phyloP scores from a whole-genome alignment of 2,329 filamentous ascomycete genomes.

The Aspergillus novoparasiticus region DNA sequence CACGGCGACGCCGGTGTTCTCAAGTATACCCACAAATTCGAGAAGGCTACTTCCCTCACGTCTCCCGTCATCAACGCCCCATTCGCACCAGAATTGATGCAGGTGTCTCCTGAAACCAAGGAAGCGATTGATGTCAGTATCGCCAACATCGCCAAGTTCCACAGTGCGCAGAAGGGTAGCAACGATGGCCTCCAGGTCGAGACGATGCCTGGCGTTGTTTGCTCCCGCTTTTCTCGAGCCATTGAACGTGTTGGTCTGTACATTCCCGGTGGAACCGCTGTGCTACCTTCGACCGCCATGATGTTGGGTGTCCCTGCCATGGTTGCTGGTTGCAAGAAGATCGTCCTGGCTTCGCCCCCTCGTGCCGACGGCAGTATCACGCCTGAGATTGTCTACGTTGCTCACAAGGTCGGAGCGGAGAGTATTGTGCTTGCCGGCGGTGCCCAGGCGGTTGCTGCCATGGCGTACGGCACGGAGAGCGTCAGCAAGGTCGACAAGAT shows the following conservation, averaged over 20 bases:
- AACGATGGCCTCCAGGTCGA: conserved; percentile 81
- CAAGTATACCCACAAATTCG: conserved; percentile 95
- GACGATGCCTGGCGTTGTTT: conserved; percentile 96
- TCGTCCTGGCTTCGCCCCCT: conserved; percentile 89
- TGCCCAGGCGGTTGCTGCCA: conserved; percentile 90
- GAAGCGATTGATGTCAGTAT: conserved; percentile 92
- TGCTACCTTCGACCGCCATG: conserved; percentile 93
- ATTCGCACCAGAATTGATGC: conserved; percentile 83
- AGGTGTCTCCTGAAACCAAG: conserved; percentile 78
- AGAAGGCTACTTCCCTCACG: conserved; percentile 88
- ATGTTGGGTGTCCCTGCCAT: conserved; percentile 98
- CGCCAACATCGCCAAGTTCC: conserved; percentile 93
- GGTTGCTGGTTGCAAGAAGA: conserved; percentile 95
- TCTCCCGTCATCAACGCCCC: conserved; percentile 89
- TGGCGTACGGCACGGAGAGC: conserved; percentile 96
- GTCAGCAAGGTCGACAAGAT: conserved; percentile 99
- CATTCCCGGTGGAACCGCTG: conserved; percentile 92
- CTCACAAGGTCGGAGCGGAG: conserved; percentile 94
- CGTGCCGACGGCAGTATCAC: conserved; percentile 87
- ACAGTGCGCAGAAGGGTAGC: conserved; percentile 80
- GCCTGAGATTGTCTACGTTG: conserved; percentile 95
- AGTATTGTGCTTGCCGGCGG: conserved; percentile 95
- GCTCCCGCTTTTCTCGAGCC: conserved; percentile 86
- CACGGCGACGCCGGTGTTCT: conserved; percentile 87
- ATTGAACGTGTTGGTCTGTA: conserved; percentile 97